A percentile compares a stretch with the other conserved stretches of the same genome.
phyloP scores from a whole-genome alignment of 805 yeast species.

The Wickerhamomyces hampshirensis region DNA sequence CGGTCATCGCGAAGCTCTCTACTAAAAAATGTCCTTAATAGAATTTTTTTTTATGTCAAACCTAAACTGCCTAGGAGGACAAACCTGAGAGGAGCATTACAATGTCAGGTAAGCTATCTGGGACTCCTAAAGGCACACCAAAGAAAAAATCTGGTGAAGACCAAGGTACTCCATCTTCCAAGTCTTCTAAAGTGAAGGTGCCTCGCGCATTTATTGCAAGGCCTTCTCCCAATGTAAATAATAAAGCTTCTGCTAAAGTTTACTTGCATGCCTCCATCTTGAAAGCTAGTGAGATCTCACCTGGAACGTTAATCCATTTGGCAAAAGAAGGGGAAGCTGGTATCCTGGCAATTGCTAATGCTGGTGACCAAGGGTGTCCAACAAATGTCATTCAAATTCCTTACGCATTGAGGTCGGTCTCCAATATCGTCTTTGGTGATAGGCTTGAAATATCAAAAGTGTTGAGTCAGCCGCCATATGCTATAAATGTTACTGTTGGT shows the following conservation, averaged over 20 bases:
- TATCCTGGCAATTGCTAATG: conserved; percentile 37
- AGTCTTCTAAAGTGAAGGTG: conserved; percentile 28
- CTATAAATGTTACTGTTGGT: conserved; percentile 33
- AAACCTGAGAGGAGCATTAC: neutral
- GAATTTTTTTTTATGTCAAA: too few relatives aligned
- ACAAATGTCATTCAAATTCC: conserved; percentile 44
- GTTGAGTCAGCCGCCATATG: conserved; percentile 44
- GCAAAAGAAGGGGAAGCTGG: conserved; percentile 44
- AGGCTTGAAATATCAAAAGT: conserved; percentile 43
- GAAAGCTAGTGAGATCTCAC: conserved; percentile 39
- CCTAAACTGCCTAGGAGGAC: neutral
- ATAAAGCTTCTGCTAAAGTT: conserved; percentile 33
- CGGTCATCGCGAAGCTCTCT: too few relatives aligned
- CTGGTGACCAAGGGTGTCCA: conserved; percentile 30
- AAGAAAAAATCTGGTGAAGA: conserved; percentile 25
- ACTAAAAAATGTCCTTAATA: too few relatives aligned
- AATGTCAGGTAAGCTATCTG: conserved; percentile 13
- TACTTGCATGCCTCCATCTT: conserved; percentile 40
- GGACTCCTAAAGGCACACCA: conserved; percentile 22
- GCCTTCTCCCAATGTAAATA: conserved; percentile 27
- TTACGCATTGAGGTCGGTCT: conserved; percentile 36
- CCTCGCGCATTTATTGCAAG: conserved; percentile 36
- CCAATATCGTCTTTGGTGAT: conserved; percentile 46
- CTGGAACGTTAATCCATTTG: conserved; percentile 43
- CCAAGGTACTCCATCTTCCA: conserved; percentile 14